Percentiles rank a stretch among this genome's conserved stretches.
Conservation (phyloP, 805 yeast species). For the Cyberlindnera samutprakarnensis region DNA sequence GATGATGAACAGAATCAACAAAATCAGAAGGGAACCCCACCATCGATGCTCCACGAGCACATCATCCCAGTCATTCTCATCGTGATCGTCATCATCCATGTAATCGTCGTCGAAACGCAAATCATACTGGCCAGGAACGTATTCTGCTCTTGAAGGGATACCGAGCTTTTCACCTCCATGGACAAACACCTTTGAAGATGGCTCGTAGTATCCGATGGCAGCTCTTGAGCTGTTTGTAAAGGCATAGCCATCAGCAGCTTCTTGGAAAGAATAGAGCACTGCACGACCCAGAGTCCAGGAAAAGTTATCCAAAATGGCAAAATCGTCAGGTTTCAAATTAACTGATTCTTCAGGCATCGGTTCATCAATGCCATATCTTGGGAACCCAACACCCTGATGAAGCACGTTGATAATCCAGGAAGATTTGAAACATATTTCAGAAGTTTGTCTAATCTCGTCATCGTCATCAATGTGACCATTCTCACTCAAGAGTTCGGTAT, state of each 20-base stretch:
- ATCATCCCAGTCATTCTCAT: conserved; percentile 34
- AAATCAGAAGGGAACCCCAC: conserved; percentile 30
- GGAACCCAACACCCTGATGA: conserved; percentile 55
- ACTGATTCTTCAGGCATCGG: conserved; percentile 12
- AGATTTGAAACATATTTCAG: conserved; percentile 53
- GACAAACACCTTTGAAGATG: conserved; percentile 38
- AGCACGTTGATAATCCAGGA: conserved; percentile 50
- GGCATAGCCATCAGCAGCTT: conserved; percentile 23
- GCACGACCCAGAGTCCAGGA: conserved; percentile 60
- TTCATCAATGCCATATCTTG: conserved; percentile 38
- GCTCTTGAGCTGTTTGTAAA: conserved; percentile 8
- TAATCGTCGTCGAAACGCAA: conserved; percentile 27
- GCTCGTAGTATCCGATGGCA: conserved; percentile 38
- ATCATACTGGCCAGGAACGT: conserved; percentile 15
- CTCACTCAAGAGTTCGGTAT: conserved; percentile 8
- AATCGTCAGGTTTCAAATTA: conserved; percentile 21
- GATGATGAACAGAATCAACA: conserved; percentile 23
- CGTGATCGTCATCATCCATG: conserved; percentile 22
- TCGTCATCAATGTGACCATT: conserved; percentile 22
- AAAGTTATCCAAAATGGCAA: conserved; percentile 38
- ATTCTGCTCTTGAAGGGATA: conserved; percentile 36
- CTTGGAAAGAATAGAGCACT: conserved; percentile 51
- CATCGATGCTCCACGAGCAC: conserved; percentile 25
- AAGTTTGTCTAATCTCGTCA: conserved; percentile 35
- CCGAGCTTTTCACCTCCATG: conserved; percentile 47